Base-by-base conservation (phyloP, 306 rosid species). In the Mucuna pruriens region DNA sequence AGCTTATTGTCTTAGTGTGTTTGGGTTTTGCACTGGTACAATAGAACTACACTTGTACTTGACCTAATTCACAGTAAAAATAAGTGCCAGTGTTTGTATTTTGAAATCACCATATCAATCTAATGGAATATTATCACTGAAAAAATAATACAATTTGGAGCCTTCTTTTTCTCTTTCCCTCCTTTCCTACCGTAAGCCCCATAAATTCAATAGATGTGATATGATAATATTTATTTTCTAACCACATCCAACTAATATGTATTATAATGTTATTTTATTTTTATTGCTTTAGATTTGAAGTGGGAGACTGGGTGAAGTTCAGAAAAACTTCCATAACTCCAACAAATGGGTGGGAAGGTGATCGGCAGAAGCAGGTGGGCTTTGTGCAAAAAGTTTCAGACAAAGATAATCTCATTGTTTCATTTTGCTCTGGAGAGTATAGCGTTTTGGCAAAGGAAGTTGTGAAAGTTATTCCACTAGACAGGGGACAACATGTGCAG, bases 401-500 rank as follows among this genome's bases (percentile, higher is more conserved):
- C 86, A 87, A 72, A 83, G 90, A 88, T 75, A 86, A 84, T 80
- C 87, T 90, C 65, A 49, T 85, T 6, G 88, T 90, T 44, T 92
- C 97, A 49, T 90, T 92, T 87, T 92, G 94, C 75, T 84, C 91
- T 39, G 97, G 97, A 67, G 97, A 90, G 66, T 89, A 79, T 45
- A 88, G 75, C 66, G 92, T 92, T 83, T 78, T 84, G 42, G 92
- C 86, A 29, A 85, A 83, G 51, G 94, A 92, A 76, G 94, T 92
- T 84, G 77, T 92, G 52, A 92, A 92, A 88, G 92, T 92, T 70
- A 92, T 92, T 80, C 97, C 97, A 15, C 64, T 92, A 15, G 97
- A 92, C 83, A 87, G 94, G 82, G 97, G 94, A 38, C 97, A 92
- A 52, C 97, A 92, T 58, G 97, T 92, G 25, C 92, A 88, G 77